phyloP scores from a whole-genome alignment of 139 green algal genomes.

The Coelastrella sp. region DNA sequence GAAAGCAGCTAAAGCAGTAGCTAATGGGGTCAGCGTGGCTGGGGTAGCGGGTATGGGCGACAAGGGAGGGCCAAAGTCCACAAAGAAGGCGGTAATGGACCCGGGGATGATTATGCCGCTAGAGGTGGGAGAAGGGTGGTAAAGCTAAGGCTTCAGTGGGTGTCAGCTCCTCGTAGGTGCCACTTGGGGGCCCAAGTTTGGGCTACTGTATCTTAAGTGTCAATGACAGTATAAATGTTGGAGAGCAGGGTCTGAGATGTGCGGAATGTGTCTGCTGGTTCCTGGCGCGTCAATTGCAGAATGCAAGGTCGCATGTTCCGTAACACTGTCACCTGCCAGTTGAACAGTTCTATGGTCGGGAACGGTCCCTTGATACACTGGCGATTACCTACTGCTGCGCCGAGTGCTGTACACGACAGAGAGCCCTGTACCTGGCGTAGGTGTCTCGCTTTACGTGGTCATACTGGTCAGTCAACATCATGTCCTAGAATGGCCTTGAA shows the following conservation, averaged over 20 bases:
- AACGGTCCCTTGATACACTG: too few relatives aligned
- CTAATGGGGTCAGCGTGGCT: neutral
- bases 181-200: too few relatives aligned
- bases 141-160: neutral
- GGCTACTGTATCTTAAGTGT: too few relatives aligned
- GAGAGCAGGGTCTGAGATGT: too few relatives aligned
- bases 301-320: too few relatives aligned
- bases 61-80: neutral
- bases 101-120: neutral
- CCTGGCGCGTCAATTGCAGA: too few relatives aligned
- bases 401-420: too few relatives aligned
- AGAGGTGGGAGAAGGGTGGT: neutral
- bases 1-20: conserved; percentile 7
- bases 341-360: too few relatives aligned
- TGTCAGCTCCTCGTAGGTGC: neutral
- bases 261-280: too few relatives aligned
- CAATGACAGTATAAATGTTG: too few relatives aligned
- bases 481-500: neutral
- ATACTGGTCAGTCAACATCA: neutral
- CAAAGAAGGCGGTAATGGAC: neutral
- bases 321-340: too few relatives aligned
- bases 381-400: too few relatives aligned
- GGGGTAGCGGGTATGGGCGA: neutral
- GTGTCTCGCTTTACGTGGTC: neutral
- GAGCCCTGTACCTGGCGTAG: neutral